Evolutionary conservation across 495 filamentous ascomycete species (phyloP), one percentile per base, ranked within the genome.

Genomic region (Lineolata rhizophorae): DNA sequence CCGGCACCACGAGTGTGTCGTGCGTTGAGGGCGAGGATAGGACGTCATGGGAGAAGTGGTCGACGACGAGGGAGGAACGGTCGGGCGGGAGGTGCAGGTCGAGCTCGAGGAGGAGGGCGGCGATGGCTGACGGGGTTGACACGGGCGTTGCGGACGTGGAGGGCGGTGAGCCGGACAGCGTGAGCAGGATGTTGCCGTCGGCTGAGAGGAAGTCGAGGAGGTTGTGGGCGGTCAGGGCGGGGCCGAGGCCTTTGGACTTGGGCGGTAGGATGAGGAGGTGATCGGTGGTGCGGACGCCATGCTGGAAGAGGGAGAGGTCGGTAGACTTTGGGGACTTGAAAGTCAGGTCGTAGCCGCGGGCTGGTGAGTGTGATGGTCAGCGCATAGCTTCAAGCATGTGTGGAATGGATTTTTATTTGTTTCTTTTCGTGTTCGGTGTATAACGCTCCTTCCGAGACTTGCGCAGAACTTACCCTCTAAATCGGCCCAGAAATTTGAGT

Each of bases 41-140:
- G 24, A 64, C 64, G 45, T 94, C 85, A 55, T 90, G 81, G 56
- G 80, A 79, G 67, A 92, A 93, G 62, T 97, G 87, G 50, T 97
- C 87, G 26, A 95, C 70, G 1, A 87, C 73, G 19, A 84, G 55
- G 20, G 76, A 67, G 24, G 72, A 73, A 41, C 80, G 76, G 47
- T 92, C 90, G 3, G 63, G 54, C n/a, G 90, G 74, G 10, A 94
- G 67, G 43, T 82, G 67, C 47, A 97, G 79, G 47, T 92, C 90
- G 48, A 94, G 58, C 55, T 97, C 84, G 39, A 81, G 59, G 35
- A 93, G 78, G 16, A 94, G 66, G 35, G 82, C 84, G 44, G 71
- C 73, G 41, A 92, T 61, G 32, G 75, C 69, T 40, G 71, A 72
- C 20, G 90, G 76, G 5, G 76, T 76, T n/a, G n/a, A n/a, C n/a